phyloP scores from a whole-genome alignment of 2,329 filamentous ascomycete genomes.

The Pseudogymnoascus sp. region DNA sequence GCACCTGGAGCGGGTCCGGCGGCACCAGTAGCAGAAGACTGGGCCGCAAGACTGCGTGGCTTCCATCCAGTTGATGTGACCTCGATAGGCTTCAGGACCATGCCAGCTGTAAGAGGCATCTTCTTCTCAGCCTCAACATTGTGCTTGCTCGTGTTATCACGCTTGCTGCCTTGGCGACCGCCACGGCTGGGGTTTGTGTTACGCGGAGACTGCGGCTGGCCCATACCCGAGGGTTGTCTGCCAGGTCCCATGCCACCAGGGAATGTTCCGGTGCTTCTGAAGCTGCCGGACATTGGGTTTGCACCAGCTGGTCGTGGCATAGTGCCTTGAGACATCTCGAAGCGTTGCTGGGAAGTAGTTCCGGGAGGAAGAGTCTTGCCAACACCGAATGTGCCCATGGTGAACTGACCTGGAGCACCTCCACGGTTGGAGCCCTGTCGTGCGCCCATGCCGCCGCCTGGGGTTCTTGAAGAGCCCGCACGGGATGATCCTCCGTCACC shows the following conservation, averaged over 20 bases:
- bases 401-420: constrained; percentile 39
- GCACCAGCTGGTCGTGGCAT: constrained; percentile 41
- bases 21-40: constrained; percentile 31
- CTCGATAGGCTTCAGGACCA: constrained; percentile 73
- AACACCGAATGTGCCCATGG: constrained; percentile 65
- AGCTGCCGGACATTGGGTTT: constrained; percentile 49
- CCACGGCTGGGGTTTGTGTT: constrained; percentile 48
- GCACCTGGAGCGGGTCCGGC: constrained; percentile 38
- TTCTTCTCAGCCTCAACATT: constrained; percentile 70
- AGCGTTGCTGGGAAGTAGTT: constrained; percentile 71
- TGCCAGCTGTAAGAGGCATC: constrained; percentile 83
- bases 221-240: constrained; percentile 56
- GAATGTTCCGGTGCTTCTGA: constrained; percentile 57
- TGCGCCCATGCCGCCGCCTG: constrained; percentile 39
- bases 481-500: constrained; percentile 55
- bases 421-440: constrained; percentile 43
- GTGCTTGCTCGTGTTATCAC: constrained; percentile 36
- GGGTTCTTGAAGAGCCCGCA: constrained; percentile 55
- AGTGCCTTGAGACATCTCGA: constrained; percentile 53
- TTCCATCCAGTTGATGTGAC: constrained; percentile 79
- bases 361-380: constrained; percentile 61
- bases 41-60: constrained; percentile 60
- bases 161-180: constrained; percentile 58
- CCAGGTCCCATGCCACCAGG: constrained; percentile 56
- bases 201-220: constrained; percentile 64